phyloP scores from a whole-genome alignment of 2,329 filamentous ascomycete species.

The Trichoderma citrinoviride region DNA sequence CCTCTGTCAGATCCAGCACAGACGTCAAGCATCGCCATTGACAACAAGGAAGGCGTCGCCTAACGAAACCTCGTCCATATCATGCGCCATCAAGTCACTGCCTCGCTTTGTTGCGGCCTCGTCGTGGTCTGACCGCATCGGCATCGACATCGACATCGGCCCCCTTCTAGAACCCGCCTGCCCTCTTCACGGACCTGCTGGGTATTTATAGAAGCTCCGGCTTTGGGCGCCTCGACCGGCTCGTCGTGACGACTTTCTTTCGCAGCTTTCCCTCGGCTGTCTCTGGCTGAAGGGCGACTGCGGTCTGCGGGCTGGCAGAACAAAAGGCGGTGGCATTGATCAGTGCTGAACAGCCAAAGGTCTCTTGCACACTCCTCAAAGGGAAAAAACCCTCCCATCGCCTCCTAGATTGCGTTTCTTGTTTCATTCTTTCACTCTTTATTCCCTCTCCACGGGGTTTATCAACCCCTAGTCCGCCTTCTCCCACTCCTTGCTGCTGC shows the following conservation, averaged over 20 bases:
- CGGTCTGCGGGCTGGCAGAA: slow-evolving; percentile 11
- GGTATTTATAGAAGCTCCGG: neutral
- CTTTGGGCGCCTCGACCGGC: neutral
- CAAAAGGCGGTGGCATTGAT: slow-evolving; percentile 16
- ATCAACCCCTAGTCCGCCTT: neutral
- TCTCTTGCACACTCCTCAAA: neutral
- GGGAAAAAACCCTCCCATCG: neutral
- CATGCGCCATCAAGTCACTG: neutral
- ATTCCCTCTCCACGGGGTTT: neutral
- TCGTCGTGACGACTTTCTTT: neutral
- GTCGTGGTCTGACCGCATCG: neutral
- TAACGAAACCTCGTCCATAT: neutral
- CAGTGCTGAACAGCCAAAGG: neutral
- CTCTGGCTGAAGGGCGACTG: neutral
- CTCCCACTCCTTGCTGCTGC: neutral
- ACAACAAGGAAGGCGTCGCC: slow-evolving; percentile 3
- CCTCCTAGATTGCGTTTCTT: neutral
- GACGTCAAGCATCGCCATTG: neutral
- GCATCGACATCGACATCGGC: neutral
- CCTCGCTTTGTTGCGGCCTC: neutral
- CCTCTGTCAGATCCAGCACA: neutral
- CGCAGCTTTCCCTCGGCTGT: slow-evolving; percentile 3
- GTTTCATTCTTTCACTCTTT: slow-evolving; percentile 1
- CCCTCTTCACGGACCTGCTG: neutral
- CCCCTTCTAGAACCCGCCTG: neutral